Evolutionary conservation across 1,284 basidiomycete genomes (phyloP).

Genomic region (Papiliotrema flavescens): DNA sequence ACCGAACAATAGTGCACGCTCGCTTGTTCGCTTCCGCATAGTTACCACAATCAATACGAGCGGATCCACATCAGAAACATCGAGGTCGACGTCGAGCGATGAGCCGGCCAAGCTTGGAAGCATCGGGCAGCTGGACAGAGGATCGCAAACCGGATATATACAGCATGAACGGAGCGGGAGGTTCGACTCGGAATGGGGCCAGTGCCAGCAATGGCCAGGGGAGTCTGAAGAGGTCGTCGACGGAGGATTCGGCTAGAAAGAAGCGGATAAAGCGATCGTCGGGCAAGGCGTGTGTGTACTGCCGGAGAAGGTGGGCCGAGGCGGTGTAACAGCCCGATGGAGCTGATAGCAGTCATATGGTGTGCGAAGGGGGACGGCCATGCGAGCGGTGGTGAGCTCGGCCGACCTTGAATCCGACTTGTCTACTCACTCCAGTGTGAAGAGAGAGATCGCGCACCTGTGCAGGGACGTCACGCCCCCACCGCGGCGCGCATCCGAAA

Average conservation of each 20-base stretch:
- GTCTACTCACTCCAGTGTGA: constrained; percentile 59
- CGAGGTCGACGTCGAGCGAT: too few species aligned
- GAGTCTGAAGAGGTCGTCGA: neutral
- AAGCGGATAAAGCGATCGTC: constrained; percentile 55
- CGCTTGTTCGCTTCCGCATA: too few species aligned
- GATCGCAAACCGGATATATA: neutral
- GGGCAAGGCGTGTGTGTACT: constrained; percentile 85
- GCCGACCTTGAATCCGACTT: constrained; percentile 4
- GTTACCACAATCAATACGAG: too few species aligned
- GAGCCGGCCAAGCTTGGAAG: too few species aligned
- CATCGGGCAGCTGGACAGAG: neutral
- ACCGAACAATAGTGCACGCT: too few species aligned
- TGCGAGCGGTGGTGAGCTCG: constrained; percentile 78
- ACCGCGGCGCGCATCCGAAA: constrained; percentile 11
- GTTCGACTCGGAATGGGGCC: neutral
- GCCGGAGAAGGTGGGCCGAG: constrained; percentile 67
- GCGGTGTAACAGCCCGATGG: constrained; percentile 32
- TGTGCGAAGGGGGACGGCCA: constrained; percentile 77
- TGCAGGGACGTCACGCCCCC: constrained; percentile 79
- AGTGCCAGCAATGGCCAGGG: neutral
- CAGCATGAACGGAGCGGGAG: neutral
- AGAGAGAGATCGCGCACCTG: constrained; percentile 84
- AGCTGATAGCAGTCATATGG: constrained; percentile 56
- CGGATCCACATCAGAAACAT: too few species aligned
- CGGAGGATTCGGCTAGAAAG: constrained; percentile 37